Evolutionary conservation across 164 flowering plant species (phyloP), one percentile per base, ranked within the genome.

Genomic region (Stephania japonica): DNA sequence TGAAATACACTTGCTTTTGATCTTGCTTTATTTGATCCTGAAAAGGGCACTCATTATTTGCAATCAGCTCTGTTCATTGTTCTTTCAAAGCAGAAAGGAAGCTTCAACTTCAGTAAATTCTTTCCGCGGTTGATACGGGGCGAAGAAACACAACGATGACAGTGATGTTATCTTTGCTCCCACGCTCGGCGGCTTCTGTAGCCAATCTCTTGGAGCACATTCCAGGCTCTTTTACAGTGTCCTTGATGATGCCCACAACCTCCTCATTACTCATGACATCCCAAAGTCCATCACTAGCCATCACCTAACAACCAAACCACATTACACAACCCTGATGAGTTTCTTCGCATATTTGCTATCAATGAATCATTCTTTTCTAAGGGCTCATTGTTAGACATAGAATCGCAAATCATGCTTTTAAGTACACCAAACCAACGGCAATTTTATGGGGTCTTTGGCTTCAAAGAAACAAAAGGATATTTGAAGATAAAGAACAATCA

Each of bases 221-320:
- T 53, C 87, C 87, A 6, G 97, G 89, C 77, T 95, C 99, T 75
- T 95, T 95, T 7, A 93, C 98, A 3, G 99, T 95, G 80, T 95
- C 96, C 75, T 81, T 83, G 53, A 95, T 87, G 65, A 93, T 90
- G 75, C 80, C 80, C 10, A 93, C 78, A 7, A 89, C 97, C 42
- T 95, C 96, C 44, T 75, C 82, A 67, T 86, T 84, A 81, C 85
- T 88, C 72, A 95, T 24, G 10, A 88, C 97, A 84, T 95, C 99
- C 98, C 99, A 95, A 4, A 95, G 87, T 19, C 98, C 99, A 80
- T 94, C 98, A 65, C 99, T 95, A 44, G 96, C 99, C 97, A 95
- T 87, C 14, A 95, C 94, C 99, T 95, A 84, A 73, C 26, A 69
- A 42, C 16, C 44, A 72, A 47, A 68, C 75, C 12, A 18, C 41